Evolutionary conservation across 768 basidiomycete species (phyloP).

Genomic region (Lentinula lateritia): DNA sequence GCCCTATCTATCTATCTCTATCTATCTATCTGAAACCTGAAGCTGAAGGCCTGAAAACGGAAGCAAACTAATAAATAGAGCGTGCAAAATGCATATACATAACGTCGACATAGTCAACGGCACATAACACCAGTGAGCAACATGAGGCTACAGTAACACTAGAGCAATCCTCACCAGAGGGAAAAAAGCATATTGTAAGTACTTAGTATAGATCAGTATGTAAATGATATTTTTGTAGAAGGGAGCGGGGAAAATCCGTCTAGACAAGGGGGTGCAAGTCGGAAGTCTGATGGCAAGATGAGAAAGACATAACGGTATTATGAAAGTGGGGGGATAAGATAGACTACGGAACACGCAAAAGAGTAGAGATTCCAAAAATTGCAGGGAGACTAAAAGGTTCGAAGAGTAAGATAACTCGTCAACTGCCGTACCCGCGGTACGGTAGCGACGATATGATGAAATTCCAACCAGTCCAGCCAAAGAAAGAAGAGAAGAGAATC

Average conservation of each 20-base stretch:
- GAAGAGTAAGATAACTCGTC: background rate
- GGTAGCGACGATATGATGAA: background rate
- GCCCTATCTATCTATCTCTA: too few species aligned
- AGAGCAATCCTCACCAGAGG: background rate
- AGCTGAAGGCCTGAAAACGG: too few species aligned
- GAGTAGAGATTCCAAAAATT: background rate
- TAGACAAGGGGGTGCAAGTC: background rate
- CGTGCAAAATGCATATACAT: too few species aligned
- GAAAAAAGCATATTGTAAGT: conserved; percentile 1
- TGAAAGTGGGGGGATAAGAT: background rate
- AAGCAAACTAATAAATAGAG: too few species aligned
- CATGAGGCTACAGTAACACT: background rate
- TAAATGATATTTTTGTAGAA: background rate
- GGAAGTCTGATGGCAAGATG: background rate
- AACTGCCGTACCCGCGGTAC: background rate
- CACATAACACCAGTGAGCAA: background rate
- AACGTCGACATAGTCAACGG: background rate
- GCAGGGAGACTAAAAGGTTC: conserved; percentile 2
- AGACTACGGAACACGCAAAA: background rate
- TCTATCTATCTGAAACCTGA: too few species aligned
- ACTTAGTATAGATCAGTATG: background rate
- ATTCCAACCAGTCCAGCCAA: conserved; percentile 9
- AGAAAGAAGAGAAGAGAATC: background rate
- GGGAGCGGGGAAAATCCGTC: background rate
- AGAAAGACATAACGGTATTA: background rate